These are phyloP conservation scores for Phalaenopsis equestris DNA, from an alignment of 106 monocot species.

Conservation along the genomic window DNA sequence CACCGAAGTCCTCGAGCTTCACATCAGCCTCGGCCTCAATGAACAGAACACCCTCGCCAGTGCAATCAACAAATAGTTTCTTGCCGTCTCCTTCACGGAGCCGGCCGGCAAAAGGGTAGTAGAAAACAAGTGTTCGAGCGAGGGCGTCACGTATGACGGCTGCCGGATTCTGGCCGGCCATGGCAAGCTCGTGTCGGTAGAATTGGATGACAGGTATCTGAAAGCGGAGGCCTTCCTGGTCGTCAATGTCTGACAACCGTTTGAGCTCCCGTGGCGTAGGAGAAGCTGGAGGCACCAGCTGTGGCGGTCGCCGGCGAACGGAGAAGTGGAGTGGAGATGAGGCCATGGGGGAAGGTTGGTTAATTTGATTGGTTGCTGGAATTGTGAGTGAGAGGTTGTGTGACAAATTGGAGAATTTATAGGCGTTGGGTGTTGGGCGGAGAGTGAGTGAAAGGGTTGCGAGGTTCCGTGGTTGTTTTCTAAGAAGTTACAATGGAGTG, in stretches of 20 bases:
- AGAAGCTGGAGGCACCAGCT: constrained; percentile 24
- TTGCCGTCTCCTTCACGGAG: constrained; percentile 25
- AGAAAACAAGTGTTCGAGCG: constrained; percentile 38
- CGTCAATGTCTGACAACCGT: constrained; percentile 37
- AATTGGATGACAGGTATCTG: constrained; percentile 31
- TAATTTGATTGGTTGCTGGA: background rate
- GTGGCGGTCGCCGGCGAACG: constrained; percentile 16
- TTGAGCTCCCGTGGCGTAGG: constrained; percentile 34
- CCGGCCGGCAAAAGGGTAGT: constrained; percentile 70
- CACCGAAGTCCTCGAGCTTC: constrained; percentile 39
- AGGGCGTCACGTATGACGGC: constrained; percentile 41
- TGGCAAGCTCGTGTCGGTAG: constrained; percentile 9
- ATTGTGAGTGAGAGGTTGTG: background rate
- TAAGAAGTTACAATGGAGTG: background rate
- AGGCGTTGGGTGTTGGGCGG: background rate
- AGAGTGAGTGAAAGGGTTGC: background rate
- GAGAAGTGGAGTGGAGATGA: constrained; percentile 9
- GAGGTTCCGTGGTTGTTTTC: background rate
- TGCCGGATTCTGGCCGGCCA: constrained; percentile 21
- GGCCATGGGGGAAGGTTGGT: background rate
- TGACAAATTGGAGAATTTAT: background rate
- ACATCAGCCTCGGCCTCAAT: constrained; percentile 73
- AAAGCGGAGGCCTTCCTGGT: constrained; percentile 40
- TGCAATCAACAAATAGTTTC: constrained; percentile 66
- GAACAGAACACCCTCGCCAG: constrained; percentile 68